A percentile compares a stretch with the other conserved stretches of the same genome.
These are phyloP conservation scores for Yamadazyma sp. DNA, from an alignment of 1,139 yeast species.

Conservation along the genomic window DNA sequence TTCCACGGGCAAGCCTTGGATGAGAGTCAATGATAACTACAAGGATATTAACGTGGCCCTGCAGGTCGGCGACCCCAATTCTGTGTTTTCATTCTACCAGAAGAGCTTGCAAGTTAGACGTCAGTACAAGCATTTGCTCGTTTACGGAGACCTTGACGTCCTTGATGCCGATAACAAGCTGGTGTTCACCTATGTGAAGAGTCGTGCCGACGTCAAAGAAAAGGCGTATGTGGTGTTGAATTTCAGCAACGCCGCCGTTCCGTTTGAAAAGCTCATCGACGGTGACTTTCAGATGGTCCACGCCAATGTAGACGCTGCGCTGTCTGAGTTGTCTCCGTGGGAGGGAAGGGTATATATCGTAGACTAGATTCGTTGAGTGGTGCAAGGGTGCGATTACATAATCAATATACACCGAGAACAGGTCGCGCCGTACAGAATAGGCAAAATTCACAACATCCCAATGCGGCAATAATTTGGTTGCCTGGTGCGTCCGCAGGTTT, in stretches of 20 bases:
- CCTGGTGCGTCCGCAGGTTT: no score
- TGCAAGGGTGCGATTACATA: no score
- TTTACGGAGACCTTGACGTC: constrained; percentile 50
- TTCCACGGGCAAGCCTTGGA: constrained; percentile 55
- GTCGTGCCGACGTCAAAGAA: constrained; percentile 1
- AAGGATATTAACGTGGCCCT: constrained; percentile 47
- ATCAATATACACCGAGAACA: no score
- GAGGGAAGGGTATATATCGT: constrained; percentile 38
- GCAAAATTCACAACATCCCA: neutral
- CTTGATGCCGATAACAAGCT: constrained; percentile 26
- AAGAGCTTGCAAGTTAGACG: constrained; percentile 46
- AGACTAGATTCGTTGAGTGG: neutral
- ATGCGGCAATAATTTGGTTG: constrained; percentile 1
- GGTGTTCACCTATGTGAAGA: constrained; percentile 13
- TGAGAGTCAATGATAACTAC: constrained; percentile 51
- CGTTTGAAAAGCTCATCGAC: constrained; percentile 28
- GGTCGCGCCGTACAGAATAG: no score
- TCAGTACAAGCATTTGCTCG: constrained; percentile 39
- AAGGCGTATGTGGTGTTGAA: constrained; percentile 45
- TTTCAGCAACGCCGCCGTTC: constrained; percentile 34
- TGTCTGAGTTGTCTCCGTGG: constrained; percentile 28
- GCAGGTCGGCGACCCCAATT: constrained; percentile 47
- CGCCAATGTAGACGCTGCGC: constrained; percentile 27
- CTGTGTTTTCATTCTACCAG: constrained; percentile 49
- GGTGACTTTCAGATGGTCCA: constrained; percentile 28